Evolutionary conservation across 202 grass and related monocot genomes (phyloP), one percentile per base, ranked within the genome.

Genomic region (Cymbopogon flexuosus): DNA sequence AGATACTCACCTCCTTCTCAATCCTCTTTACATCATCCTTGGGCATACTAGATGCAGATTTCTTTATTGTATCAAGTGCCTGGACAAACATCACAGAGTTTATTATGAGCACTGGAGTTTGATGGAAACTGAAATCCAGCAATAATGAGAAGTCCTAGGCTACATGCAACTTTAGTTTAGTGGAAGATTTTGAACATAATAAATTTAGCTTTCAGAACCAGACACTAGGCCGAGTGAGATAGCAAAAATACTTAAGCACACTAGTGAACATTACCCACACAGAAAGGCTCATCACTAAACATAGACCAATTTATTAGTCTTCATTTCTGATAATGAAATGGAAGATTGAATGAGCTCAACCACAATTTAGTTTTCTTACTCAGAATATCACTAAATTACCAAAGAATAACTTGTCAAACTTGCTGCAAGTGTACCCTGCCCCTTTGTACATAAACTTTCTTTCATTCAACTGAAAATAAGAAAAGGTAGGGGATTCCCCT

Each of bases 41-140:
- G n/a, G 96, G 86, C 76, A 95, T 91, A 54, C 87, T 77, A 71
- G 90, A 93, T 21, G 88, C 77, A 72, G 88, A 88, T 80, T 95
- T 98, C 84, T 98, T 98, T 77, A 95, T 93, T 15, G 92, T 94
- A 90, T 98, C 96, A 61, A 93, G 65, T 7, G 92, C 96, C 96
- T 98, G 56, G 23, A 81, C 56, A 84, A 16, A 43, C 16, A 81
- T 65, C 60, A 10, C 5, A 49, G 56, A 88, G 16, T 82, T 11
- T 49, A 66, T 8, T 87, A 27, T 88, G 5, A 73, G 61, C 41
- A 66, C 18, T 58, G 61, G 27, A 78, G 31, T 6, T 6, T 15
- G 70, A 46, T 70, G 34, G 3, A 37, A 82, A 71, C 33, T 42
- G 23, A 42, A 77, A 54, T 21, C 23, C 54, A 57, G 11, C 2